phyloP scores from a whole-genome alignment of 2,329 filamentous ascomycete genomes.

The Parastagonospora nodorum region DNA sequence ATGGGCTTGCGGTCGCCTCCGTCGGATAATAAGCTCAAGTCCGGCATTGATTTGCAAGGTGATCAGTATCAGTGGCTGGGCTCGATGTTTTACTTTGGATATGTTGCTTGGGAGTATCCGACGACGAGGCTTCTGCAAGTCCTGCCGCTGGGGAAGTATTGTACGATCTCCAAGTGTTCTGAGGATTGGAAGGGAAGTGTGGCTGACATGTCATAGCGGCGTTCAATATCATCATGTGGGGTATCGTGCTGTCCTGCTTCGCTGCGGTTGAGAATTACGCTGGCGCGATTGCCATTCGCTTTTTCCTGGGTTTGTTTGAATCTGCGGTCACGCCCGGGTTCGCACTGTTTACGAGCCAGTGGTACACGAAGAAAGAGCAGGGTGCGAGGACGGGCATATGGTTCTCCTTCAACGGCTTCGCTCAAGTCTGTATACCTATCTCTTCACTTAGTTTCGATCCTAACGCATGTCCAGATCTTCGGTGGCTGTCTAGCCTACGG shows the following conservation, averaged over 20 bases:
- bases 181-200: neutral
- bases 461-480: slow-evolving; percentile 56
- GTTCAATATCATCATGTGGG: slow-evolving; percentile 68
- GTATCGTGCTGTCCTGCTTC: slow-evolving; percentile 64
- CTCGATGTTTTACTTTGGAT: slow-evolving; percentile 60
- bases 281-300: slow-evolving; percentile 67
- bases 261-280: slow-evolving; percentile 65
- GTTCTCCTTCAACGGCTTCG: slow-evolving; percentile 71
- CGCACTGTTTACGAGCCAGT: slow-evolving; percentile 69
- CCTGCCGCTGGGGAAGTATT: slow-evolving; percentile 70
- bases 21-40: slow-evolving; percentile 32
- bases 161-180: neutral
- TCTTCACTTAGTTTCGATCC: slow-evolving; percentile 31
- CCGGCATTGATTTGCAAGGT: slow-evolving; percentile 54
- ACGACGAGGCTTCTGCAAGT: slow-evolving; percentile 68
- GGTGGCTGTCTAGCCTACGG: slow-evolving; percentile 68
- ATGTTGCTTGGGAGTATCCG: slow-evolving; percentile 67
- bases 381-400: slow-evolving; percentile 66
- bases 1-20: slow-evolving; percentile 52
- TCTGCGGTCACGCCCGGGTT: slow-evolving; percentile 72
- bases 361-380: slow-evolving; percentile 75
- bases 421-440: slow-evolving; percentile 42
- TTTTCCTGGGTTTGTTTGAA: slow-evolving; percentile 72
- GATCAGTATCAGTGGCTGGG: slow-evolving; percentile 59
- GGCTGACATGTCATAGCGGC: slow-evolving; percentile 46